Evolutionary conservation across 2,329 filamentous ascomycete species (phyloP).

Genomic region (Aspergillus eucalypticola): DNA sequence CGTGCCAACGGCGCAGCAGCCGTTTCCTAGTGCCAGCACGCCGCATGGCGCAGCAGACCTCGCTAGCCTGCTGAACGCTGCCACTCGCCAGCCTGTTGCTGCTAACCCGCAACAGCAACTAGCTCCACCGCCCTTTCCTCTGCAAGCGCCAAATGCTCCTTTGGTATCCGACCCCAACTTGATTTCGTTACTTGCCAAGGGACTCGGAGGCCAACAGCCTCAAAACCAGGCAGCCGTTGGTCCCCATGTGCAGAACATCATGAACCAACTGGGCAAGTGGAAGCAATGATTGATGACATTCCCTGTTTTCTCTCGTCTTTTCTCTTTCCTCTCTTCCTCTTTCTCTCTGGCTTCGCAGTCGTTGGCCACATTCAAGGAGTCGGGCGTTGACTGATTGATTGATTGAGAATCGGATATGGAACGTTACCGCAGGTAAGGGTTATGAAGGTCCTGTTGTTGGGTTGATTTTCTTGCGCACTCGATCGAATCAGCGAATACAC

Average conservation of each 20-base stretch:
- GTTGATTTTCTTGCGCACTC: slow-evolving; percentile 11
- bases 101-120: slow-evolving; percentile 31
- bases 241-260: slow-evolving; percentile 50
- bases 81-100: slow-evolving; percentile 39
- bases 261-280: slow-evolving; percentile 51
- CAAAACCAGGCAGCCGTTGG: slow-evolving; percentile 36
- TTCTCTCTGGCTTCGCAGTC: slow-evolving; percentile 3
- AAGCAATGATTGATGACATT: slow-evolving; percentile 41
- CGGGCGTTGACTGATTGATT: slow-evolving; percentile 21
- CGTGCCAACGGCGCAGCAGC: slow-evolving; percentile 36
- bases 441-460: slow-evolving; percentile 13
- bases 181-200: slow-evolving; percentile 41
- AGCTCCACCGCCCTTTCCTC: slow-evolving; percentile 31
- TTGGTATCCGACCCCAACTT: slow-evolving; percentile 39
- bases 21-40: slow-evolving; percentile 36
- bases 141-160: slow-evolving; percentile 30
- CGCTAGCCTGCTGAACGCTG: slow-evolving; percentile 43
- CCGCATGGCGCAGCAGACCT: slow-evolving; percentile 39
- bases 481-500: slow-evolving; percentile 8
- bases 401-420: slow-evolving; percentile 16
- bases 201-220: slow-evolving; percentile 36
- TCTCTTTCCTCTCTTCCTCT: slow-evolving; percentile 16
- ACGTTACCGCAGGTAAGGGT: slow-evolving; percentile 8
- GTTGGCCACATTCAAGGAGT: slow-evolving; percentile 17
- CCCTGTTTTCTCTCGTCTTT: slow-evolving; percentile 23